These are phyloP conservation scores for Malus hybrid DNA, from an alignment of 331 rosid genomes.

Conservation along the genomic window DNA sequence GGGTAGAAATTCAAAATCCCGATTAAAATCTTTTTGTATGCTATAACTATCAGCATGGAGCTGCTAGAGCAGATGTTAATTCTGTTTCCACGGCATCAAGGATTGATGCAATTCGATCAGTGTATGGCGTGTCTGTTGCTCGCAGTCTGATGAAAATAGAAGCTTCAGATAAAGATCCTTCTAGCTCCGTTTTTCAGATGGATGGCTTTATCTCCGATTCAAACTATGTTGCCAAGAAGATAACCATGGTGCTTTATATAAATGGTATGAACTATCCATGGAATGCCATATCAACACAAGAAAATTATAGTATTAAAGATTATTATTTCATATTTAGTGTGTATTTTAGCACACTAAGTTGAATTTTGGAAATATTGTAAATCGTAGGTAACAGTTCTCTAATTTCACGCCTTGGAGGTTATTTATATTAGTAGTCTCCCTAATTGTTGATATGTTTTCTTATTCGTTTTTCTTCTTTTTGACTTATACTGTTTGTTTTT, in stretches of 20 bases:
- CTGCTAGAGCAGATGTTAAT: constrained; percentile 78
- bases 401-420: too few relatives aligned
- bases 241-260: constrained; percentile 88
- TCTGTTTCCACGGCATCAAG: constrained; percentile 57
- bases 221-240: constrained; percentile 68
- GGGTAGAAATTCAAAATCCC: constrained; percentile 2
- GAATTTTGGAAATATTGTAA: too few relatives aligned
- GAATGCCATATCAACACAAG: neutral
- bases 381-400: too few relatives aligned
- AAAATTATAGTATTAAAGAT: neutral
- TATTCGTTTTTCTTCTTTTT: neutral
- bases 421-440: too few relatives aligned
- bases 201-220: constrained; percentile 80
- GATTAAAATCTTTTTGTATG: neutral
- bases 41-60: constrained; percentile 61
- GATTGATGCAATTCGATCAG: constrained; percentile 72
- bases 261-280: constrained; percentile 46
- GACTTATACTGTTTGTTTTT: neutral
- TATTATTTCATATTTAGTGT: neutral
- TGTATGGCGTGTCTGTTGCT: constrained; percentile 80
- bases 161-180: constrained; percentile 52
- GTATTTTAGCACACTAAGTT: too few relatives aligned
- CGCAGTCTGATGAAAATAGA: constrained; percentile 62
- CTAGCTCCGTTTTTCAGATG: constrained; percentile 69
- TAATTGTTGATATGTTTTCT: too few relatives aligned